These are phyloP conservation scores for Mortierella sp. DNA, from an alignment of 371 early-diverging fungal species.

Conservation along the genomic window DNA sequence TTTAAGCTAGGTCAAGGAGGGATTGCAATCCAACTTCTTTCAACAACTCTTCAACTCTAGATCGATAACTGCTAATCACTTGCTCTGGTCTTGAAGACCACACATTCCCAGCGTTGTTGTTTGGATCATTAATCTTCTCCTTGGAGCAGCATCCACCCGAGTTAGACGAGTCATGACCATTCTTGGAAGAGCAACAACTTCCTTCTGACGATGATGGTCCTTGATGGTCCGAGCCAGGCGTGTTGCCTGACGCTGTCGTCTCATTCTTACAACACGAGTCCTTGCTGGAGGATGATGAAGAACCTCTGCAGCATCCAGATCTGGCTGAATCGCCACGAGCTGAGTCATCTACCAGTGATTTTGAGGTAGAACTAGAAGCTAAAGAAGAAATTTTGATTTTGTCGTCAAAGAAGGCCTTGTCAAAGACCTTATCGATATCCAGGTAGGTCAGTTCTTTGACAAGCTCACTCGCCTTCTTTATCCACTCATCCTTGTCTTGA, in stretches of 20 bases:
- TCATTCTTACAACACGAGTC: slow-evolving; percentile 31
- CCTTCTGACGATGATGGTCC: background rate
- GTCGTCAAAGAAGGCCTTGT: slow-evolving; percentile 54
- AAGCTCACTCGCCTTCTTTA: slow-evolving; percentile 21
- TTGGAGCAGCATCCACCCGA: background rate
- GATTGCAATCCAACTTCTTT: slow-evolving; percentile 25
- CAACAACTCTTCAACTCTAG: slow-evolving; percentile 24
- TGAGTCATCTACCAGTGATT: background rate
- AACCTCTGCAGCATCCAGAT: slow-evolving; percentile 23
- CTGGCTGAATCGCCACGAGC: background rate
- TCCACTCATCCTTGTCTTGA: slow-evolving; percentile 32
- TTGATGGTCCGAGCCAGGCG: background rate
- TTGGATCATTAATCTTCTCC: background rate
- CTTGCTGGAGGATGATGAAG: background rate
- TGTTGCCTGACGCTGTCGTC: background rate
- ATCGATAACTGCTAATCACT: slow-evolving; percentile 24
- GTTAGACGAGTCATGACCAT: background rate
- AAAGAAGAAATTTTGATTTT: background rate
- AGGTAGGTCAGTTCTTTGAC: slow-evolving; percentile 39
- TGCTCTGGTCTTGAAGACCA: slow-evolving; percentile 35
- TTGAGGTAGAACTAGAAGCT: background rate
- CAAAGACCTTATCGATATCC: slow-evolving; percentile 48
- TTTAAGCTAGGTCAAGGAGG: slow-evolving; percentile 12
- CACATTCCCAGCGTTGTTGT: background rate
- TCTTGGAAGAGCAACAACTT: slow-evolving; percentile 25